Base-by-base conservation (phyloP, 129 eudicot species). In the Arctium lappa region DNA sequence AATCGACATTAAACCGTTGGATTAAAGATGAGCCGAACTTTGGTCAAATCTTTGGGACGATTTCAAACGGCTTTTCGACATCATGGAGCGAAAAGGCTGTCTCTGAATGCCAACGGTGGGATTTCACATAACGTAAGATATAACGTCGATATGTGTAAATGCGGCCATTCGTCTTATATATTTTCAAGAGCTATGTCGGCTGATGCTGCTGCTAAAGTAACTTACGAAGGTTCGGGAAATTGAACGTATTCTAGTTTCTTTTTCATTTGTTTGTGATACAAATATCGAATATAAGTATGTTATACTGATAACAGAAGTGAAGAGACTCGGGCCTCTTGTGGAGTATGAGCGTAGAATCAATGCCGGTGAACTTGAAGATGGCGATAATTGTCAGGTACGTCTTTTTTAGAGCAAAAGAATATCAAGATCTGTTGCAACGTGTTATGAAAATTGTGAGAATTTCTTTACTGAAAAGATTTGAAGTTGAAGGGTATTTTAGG, bases 341-440 rank as follows among this genome's bases (percentile, higher is more conserved):
- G 98, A 95, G 82, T 95, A 95, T 76, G 94, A 91, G 79, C 92
- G 98, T 8, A 89, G 98, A 87, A 87, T 95, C 63, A 85, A 85
- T 63, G 94, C 89, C 33, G 97, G 98, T 75, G 98, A 95, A 76
- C 97, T 95, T 37, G 82, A 86, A 77, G 97, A 91, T 69, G 98
- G 98, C 81, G 98, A 95, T 88, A 80, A 76, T 74, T 89, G 91
- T 81, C 98, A 95, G 93, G 98, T 91, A 46, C 4, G 16, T 46
- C 16, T 46, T 46, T 46, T 46, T 46, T 46, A 29, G 7, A 60
- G 29, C 29, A n/a, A 53, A 60, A 60, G 8, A n/a, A 60, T 60
- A 22, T 60, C 48, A 37, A 50, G 56, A 12, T 10, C 56, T 46
- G 56, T 46, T 46, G 56, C 3, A 0, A 44, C 2, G 56, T 68